These are phyloP conservation scores for Aspergillus felis DNA, from an alignment of 2,329 filamentous ascomycete species.

Conservation along the genomic window DNA sequence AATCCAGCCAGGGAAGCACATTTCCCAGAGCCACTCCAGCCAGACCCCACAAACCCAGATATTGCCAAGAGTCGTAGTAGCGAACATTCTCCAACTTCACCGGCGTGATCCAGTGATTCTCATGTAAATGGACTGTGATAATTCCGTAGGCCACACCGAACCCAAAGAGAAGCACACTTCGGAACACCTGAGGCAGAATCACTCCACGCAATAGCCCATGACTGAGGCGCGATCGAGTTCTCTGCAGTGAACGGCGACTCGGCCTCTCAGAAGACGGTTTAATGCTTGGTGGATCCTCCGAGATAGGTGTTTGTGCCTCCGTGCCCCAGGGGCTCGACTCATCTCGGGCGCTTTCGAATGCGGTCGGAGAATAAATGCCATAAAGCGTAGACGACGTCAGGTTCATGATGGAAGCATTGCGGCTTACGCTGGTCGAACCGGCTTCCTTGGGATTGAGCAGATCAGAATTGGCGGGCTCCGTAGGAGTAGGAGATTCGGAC, in stretches of 20 bases:
- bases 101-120: conserved; percentile 59
- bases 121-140: conserved; percentile 75
- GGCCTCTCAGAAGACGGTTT: conserved; percentile 25
- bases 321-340: conserved; percentile 74
- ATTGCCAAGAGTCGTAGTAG: conserved; percentile 55
- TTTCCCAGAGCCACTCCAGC: conserved; percentile 74
- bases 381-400: conserved; percentile 84
- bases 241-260: conserved; percentile 24
- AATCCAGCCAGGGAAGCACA: conserved; percentile 79
- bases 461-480: conserved; percentile 33
- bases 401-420: conserved; percentile 76
- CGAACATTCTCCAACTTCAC: conserved; percentile 58
- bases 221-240: conserved; percentile 34
- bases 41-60: conserved; percentile 76
- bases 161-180: conserved; percentile 65
- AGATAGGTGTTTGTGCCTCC: conserved; percentile 65
- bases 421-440: conserved; percentile 50
- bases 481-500: conserved; percentile 39
- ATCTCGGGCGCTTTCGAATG: conserved; percentile 52
- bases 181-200: conserved; percentile 53
- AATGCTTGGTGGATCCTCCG: conserved; percentile 41
- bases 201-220: conserved; percentile 39
- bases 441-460: conserved; percentile 31
- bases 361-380: conserved; percentile 78
- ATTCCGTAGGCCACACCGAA: conserved; percentile 81